Evolutionary conservation across 345 rosid species (phyloP).

Genomic region (Hibiscus syriacus): DNA sequence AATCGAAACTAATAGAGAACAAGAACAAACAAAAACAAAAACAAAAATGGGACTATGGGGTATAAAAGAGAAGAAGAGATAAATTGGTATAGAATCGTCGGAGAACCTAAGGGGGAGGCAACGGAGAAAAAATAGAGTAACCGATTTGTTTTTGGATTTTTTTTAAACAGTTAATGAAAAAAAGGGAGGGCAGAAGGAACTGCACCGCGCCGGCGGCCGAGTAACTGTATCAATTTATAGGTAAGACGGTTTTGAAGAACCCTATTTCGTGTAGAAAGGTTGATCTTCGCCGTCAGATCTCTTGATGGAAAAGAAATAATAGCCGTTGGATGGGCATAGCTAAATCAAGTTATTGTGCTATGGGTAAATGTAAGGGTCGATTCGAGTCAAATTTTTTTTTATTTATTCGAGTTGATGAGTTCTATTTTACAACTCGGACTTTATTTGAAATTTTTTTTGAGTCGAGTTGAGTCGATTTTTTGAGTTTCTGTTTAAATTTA

Average conservation of each 20-base stretch:
- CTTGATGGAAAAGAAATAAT: not conserved
- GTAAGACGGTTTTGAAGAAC: constrained; percentile 7
- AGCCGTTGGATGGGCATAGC: not conserved
- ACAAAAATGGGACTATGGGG: not conserved
- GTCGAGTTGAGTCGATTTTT: too few relatives aligned
- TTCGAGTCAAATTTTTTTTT: too few relatives aligned
- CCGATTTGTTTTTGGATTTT: constrained; percentile 21
- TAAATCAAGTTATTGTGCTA: not conserved
- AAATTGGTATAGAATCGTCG: constrained; percentile 28
- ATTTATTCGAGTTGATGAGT: too few relatives aligned
- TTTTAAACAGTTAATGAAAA: not conserved
- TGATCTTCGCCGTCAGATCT: constrained; percentile 22
- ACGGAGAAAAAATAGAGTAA: constrained; percentile 10
- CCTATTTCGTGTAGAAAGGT: constrained; percentile 19
- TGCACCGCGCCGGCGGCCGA: constrained; percentile 35
- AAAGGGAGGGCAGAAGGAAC: constrained; percentile 44
- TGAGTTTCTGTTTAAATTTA: too few relatives aligned
- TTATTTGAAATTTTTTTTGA: too few relatives aligned
- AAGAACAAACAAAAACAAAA: not conserved
- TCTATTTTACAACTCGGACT: too few relatives aligned
- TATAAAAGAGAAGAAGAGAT: constrained; percentile 17
- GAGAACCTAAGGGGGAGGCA: constrained; percentile 22
- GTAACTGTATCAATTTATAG: constrained; percentile 25
- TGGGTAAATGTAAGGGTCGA: too few relatives aligned
- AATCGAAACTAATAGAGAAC: constrained; percentile 11